phyloP scores from a whole-genome alignment of 495 filamentous ascomycete genomes.

The Copromyces sp. region DNA sequence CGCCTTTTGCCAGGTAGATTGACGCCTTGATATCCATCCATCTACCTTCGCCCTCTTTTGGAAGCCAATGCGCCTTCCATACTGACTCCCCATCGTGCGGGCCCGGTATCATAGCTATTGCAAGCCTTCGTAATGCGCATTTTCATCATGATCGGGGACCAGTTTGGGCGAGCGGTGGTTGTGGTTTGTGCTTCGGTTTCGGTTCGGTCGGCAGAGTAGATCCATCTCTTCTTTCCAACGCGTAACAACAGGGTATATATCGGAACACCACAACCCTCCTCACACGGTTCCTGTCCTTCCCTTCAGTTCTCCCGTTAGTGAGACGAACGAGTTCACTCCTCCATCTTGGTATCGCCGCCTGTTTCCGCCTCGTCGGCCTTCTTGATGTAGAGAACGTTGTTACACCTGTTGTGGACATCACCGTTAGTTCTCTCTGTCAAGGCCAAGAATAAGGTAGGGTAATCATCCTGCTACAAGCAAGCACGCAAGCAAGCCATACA shows the following conservation, averaged over 20 bases:
- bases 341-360: constrained; percentile 49
- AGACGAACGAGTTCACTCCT: constrained; percentile 22
- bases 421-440: neutral
- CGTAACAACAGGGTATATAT: neutral
- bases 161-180: neutral
- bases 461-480: no score
- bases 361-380: constrained; percentile 46
- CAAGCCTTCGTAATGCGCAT: neutral
- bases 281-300: neutral
- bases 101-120: neutral
- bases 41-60: neutral
- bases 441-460: no score
- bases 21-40: neutral
- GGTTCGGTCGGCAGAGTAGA: neutral
- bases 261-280: neutral
- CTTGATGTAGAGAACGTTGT: constrained; percentile 93
- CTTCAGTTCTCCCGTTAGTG: neutral
- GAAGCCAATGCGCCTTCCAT: neutral
- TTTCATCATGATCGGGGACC: neutral
- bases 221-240: neutral
- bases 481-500: no score
- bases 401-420: constrained; percentile 11
- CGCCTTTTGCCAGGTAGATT: neutral
- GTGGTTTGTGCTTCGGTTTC: neutral
- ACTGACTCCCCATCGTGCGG: neutral